Evolutionary conservation across 169 alveolate species (phyloP).

Genomic region (Toxoplasma gondii): DNA sequence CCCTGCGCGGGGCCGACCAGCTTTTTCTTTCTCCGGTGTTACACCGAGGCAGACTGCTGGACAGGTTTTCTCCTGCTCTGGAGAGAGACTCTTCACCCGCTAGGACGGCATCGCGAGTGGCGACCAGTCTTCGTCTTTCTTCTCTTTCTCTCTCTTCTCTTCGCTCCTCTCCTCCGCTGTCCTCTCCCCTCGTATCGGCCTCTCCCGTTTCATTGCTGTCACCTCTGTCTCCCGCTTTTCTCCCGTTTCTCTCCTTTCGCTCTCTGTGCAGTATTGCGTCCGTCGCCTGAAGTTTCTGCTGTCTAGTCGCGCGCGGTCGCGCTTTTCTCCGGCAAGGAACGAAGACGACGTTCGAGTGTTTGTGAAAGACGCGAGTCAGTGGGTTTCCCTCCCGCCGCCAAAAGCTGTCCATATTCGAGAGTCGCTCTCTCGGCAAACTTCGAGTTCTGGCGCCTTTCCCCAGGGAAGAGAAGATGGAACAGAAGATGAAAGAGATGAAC

Average conservation of each 20-base stretch:
- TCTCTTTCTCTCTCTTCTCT: not conserved
- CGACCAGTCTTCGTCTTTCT: not conserved
- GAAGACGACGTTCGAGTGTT: constrained; percentile 16
- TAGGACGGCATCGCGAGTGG: not conserved
- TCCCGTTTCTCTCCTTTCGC: not conserved
- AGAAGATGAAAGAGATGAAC: not conserved
- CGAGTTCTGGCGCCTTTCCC: not conserved
- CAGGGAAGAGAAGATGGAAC: not conserved
- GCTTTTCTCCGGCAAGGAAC: not conserved
- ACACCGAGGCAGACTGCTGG: no score
- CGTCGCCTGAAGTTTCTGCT: not conserved
- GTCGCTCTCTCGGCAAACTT: not conserved
- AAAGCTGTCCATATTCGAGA: not conserved
- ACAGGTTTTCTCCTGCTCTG: no score
- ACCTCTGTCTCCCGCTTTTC: not conserved
- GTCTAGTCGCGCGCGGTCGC: constrained; percentile 6
- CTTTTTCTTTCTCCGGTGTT: no score
- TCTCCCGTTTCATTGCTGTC: not conserved
- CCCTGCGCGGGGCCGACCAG: no score
- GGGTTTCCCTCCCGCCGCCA: constrained; percentile 38
- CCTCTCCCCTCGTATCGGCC: not conserved
- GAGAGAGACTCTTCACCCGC: no score
- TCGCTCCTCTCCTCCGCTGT: not conserved
- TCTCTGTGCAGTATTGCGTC: constrained; percentile 17
- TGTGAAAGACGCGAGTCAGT: not conserved